These are phyloP conservation scores for Lachancea waltii DNA, from an alignment of 805 yeast species.

Conservation along the genomic window DNA sequence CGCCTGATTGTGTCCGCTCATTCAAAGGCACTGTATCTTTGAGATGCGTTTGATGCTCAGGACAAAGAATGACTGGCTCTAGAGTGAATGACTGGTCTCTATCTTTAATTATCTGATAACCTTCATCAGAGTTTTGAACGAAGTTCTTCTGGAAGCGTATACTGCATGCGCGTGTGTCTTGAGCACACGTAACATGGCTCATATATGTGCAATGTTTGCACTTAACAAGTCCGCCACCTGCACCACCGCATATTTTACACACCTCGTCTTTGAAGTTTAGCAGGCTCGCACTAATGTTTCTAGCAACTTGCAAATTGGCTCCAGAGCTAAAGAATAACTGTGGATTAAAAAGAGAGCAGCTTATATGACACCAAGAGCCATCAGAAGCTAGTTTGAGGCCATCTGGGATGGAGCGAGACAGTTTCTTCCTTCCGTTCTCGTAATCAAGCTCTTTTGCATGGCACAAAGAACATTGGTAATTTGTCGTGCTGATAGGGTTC, in stretches of 20 bases:
- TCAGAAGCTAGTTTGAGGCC: conserved; percentile 60
- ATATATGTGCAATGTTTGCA: conserved; percentile 17
- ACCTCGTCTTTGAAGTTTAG: conserved; percentile 27
- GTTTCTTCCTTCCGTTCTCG: conserved; percentile 40
- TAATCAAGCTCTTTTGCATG: conserved; percentile 44
- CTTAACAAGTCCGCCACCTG: conserved; percentile 40
- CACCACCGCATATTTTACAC: conserved; percentile 42
- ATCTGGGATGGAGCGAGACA: conserved; percentile 43
- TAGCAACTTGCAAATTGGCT: conserved; percentile 41
- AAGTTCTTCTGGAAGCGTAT: conserved; percentile 13
- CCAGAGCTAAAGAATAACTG: conserved; percentile 40
- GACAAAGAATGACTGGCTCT: conserved; percentile 13
- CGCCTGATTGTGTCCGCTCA: conserved; percentile 2
- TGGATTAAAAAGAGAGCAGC: conserved; percentile 57
- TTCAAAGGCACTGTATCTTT: conserved; percentile 3
- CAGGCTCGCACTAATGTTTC: conserved; percentile 33
- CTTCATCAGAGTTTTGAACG: not conserved
- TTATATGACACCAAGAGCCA: conserved; percentile 72
- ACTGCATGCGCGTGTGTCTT: conserved; percentile 10
- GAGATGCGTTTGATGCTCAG: conserved; percentile 3
- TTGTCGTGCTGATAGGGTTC: conserved; percentile 50
- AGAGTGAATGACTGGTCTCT: conserved; percentile 3
- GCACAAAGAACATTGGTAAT: conserved; percentile 65
- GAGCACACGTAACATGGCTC: conserved; percentile 28
- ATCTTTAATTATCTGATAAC: not conserved